A percentile compares a stretch with the other conserved stretches of the same genome.
Evolutionary conservation across 108 stramenopile genomes (phyloP).

Genomic region (Thalassiosira profunda): DNA sequence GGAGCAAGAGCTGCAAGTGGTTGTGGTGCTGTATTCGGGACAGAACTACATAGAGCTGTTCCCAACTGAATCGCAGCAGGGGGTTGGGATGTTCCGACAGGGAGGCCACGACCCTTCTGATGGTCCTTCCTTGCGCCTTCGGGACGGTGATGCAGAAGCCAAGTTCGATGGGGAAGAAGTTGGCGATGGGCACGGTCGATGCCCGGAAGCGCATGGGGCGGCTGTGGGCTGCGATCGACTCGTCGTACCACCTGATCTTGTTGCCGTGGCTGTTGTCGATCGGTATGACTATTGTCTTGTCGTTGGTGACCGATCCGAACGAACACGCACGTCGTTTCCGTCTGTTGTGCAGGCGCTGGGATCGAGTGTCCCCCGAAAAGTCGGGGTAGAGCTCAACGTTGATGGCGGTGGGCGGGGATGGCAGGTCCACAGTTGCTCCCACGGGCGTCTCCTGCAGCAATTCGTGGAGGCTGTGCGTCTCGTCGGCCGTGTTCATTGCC

Average conservation of each 20-base stretch:
- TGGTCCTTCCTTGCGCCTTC: constrained; percentile 8
- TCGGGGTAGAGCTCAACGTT: constrained; percentile 11
- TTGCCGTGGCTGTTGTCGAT: constrained; percentile 4
- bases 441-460: not conserved
- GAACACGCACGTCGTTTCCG: not conserved
- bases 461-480: not conserved
- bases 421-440: constrained; percentile 4
- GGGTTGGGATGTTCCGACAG: not conserved
- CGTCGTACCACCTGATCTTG: not conserved
- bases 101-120: not conserved
- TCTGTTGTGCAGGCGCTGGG: not conserved
- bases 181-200: not conserved
- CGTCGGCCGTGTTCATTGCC: constrained; percentile 2
- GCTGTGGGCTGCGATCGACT: constrained; percentile 1
- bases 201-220: not conserved
- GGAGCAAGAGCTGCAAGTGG: not conserved
- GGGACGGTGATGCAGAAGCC: constrained; percentile 22
- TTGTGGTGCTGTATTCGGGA: not conserved
- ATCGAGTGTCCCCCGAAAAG: not conserved
- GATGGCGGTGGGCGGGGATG: constrained; percentile 12
- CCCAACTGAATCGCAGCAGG: not conserved
- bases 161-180: constrained; percentile 7
- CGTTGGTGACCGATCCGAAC: not conserved
- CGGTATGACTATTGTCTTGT: constrained; percentile 2
- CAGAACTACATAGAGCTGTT: not conserved